Evolutionary conservation across 2,329 filamentous ascomycete genomes (phyloP), one percentile per base, ranked within the genome.

Genomic region (Calonectria ilicicola): DNA sequence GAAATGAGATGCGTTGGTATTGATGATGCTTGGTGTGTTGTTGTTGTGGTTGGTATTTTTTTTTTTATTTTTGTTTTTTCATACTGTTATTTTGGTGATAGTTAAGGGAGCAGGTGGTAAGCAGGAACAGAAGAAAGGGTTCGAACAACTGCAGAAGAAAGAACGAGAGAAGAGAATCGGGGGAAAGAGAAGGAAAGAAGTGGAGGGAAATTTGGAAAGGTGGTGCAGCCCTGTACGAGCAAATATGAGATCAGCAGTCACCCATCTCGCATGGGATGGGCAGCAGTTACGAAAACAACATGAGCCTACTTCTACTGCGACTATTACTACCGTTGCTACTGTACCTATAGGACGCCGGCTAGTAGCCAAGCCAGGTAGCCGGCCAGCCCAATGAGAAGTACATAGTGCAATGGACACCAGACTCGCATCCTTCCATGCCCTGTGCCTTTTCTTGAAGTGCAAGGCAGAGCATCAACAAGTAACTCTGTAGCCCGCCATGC

Each of bases 171-270:
- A 65, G 35, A 65, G 72, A 69, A 62, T 63, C 47, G 27, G 64
- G 73, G 46, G 66, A 75, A 65, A 69, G 66, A 73, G 66, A 70
- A 72, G 60, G 70, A 60, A 56, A 70, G 67, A 64, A 38, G 44
- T 42, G 53, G 67, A 32, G 60, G 38, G 46, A 70, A 62, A 67
- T 15, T 29, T 46, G 62, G 27, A 65, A 70, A 60, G 44, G 49
- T 68, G 60, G 66, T 70, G 70, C 65, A 73, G 72, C 58, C 65
- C 66, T 58, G 65, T 65, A 74, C 69, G 72, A 67, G 65, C 67
- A 75, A 73, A 77, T 76, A 66, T 71, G 72, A 78, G 77, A 78
- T 79, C 77, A 75, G 73, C 77, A 76, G 68, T 72, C 67, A 42
- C 69, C 67, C 65, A 72, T 70, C 70, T 72, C 51, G 67, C 68